phyloP scores from a whole-genome alignment of 106 monocot species.

The Dendrobium huoshanense region DNA sequence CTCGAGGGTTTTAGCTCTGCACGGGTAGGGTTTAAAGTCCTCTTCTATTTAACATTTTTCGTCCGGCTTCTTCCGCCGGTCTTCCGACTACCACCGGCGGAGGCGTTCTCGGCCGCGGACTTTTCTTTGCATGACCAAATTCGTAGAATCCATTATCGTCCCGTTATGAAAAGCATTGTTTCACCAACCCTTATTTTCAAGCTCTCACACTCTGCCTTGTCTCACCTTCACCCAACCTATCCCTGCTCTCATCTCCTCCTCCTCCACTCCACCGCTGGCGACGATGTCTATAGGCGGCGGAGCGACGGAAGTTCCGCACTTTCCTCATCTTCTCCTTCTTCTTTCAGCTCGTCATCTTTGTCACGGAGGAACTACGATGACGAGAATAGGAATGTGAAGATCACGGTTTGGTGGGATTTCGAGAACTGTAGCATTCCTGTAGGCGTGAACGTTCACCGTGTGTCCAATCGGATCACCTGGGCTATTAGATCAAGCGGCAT shows the following conservation, averaged over 20 bases:
- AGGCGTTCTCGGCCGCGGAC: too few species aligned
- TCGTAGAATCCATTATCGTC: background rate
- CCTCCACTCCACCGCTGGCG: constrained; percentile 7
- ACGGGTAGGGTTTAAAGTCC: too few species aligned
- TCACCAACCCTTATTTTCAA: background rate
- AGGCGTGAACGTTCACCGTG: constrained; percentile 55
- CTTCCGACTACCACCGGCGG: too few species aligned
- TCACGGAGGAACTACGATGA: constrained; percentile 14
- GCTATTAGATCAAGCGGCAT: constrained; percentile 71
- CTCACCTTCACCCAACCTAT: background rate
- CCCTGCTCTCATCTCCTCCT: constrained; percentile 8
- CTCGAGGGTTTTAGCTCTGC: too few species aligned
- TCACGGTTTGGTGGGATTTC: constrained; percentile 96
- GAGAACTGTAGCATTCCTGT: constrained; percentile 78
- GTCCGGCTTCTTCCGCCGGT: too few species aligned
- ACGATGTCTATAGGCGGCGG: background rate
- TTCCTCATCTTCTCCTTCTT: constrained; percentile 3
- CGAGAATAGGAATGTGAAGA: constrained; percentile 48
- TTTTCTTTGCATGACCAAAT: background rate
- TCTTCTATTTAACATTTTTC: too few species aligned
- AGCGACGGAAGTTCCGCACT: background rate
- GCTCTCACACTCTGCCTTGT: background rate
- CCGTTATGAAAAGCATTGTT: background rate
- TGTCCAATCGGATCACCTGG: constrained; percentile 46
- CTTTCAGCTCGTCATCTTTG: background rate